Base-by-base conservation (phyloP, 192 early-diverging fungal genomes). In the Phlyctochytrium planicorne region DNA sequence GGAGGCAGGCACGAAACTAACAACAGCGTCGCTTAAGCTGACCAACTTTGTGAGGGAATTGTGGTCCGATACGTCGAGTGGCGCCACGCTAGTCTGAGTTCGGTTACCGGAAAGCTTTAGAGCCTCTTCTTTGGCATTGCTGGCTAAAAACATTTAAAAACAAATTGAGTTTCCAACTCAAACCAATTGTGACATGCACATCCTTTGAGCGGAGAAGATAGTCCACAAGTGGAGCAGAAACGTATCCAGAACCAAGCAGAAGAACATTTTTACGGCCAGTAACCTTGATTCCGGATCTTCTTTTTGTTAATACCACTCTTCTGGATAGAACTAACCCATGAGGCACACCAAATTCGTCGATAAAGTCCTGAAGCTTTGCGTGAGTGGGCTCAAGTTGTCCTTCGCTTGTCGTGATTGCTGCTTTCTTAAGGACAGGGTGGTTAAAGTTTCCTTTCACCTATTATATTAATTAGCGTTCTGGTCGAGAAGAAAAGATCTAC, bases 161-260 rank as follows among this genome's bases (percentile, higher is more conserved):
- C 29, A 34, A 62, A 25, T 12, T 24, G 35, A 10, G 60, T 12
- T 34, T 36, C 4, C 29, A 16, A 10, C 36, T 33, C 75, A 10
- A 74, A 91, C 88, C 96, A 71, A 98, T 89, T 33, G 95, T 98
- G 27, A 99, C 67, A 66, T 87, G 77, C 85, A 95, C 95, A 65
- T 96, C 91, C 10, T 90, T 84, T 71, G 89, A 84, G 64, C 94
- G 92, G 63, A 94, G 82, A 30, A 99, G 88, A 80, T 95, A 97
- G 69, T 94, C 89, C 60, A 91, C 89, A 72, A 92, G 91, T 34
- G 97, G 97, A 69, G 90, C 93, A 69, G 97, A 96, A 53, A 99
- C 97, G 77, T 93, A 99, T 62, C 97, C 97, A 34, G 93, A 91
- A 55, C 97, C 97, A 63, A 99, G 89, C 30, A 99, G 89, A 67